Evolutionary conservation across 768 basidiomycete species (phyloP), one percentile per base, ranked within the genome.

Genomic region (Rhodocollybia butyracea): DNA sequence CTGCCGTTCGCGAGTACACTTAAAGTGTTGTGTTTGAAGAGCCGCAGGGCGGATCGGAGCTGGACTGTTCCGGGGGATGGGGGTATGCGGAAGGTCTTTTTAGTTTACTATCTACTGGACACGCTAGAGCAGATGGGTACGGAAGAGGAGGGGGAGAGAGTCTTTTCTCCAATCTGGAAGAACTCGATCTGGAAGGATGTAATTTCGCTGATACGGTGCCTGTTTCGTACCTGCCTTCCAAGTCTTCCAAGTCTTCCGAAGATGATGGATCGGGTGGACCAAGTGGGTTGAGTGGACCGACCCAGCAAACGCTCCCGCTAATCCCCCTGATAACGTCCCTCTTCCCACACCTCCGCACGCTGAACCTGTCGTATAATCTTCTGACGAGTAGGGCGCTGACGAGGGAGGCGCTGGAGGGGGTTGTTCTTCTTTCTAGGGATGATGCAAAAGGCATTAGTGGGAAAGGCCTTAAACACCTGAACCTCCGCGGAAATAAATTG

Each of bases 321-420:
- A 68, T 94, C 21, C 74, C 81, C 1, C 72, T 86, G 24, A 67
- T 94, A 39, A 72, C 81, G 2, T 75, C 72, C 53, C 73, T 92
- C 11, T 93, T 93, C 70, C 91, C 91, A 2, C 80, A 79, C 58
- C 63, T 94, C 42, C 76, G 74, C 34, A 83, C 79, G 11, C 77
- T 94, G 13, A 85, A 92, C 57, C 70, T 93, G 56, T 87, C 88
- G n/a, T 87, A 87, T 66, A 94, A 94, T 60, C 60, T 70, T 2
- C 68, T 93, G 11, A 85, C 85, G 1, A 79, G 78, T 53, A 69
- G 71, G 0, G 76, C 81, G 3, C 65, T 90, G 13, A 72, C 75
- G 1, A 67, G 73, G 24, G 79, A 46, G 24, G 15, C 79, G 2
- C 67, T 91, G 27, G 69, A 76, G 0, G 56, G 61, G 11, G 70